These are phyloP conservation scores for Amanita rimosa DNA, from an alignment of 768 basidiomycete species.

Conservation along the genomic window DNA sequence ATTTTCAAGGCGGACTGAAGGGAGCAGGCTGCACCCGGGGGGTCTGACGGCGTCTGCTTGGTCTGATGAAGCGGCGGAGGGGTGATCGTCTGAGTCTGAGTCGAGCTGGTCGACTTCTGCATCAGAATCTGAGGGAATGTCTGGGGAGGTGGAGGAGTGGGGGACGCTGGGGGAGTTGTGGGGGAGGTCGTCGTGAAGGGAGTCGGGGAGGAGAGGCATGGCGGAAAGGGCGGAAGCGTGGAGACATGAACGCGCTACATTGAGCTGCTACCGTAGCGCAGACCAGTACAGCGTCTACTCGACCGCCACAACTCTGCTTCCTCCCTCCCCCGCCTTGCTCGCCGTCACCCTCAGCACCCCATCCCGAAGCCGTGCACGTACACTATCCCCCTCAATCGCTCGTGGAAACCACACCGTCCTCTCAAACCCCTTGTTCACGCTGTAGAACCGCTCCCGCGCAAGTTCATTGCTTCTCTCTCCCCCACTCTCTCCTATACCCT, in stretches of 20 bases:
- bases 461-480: slow-evolving; percentile 29
- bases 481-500: slow-evolving; percentile 7
- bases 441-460: slow-evolving; percentile 49
- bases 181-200: background rate
- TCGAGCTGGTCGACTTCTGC: slow-evolving; percentile 60
- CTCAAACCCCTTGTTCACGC: slow-evolving; percentile 43
- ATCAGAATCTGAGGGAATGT: slow-evolving; percentile 36
- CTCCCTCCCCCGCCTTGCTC: slow-evolving; percentile 50
- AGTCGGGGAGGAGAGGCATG: background rate
- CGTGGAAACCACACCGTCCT: slow-evolving; percentile 66
- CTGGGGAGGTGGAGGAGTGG: slow-evolving; percentile 10
- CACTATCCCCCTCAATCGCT: slow-evolving; percentile 43
- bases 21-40: slow-evolving; percentile 59
- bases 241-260: background rate
- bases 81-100: slow-evolving; percentile 36
- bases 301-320: slow-evolving; percentile 35
- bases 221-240: background rate
- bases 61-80: slow-evolving; percentile 12
- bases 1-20: slow-evolving; percentile 56
- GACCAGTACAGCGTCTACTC: slow-evolving; percentile 12
- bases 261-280: background rate
- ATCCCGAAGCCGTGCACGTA: slow-evolving; percentile 54
- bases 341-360: slow-evolving; percentile 58
- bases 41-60: slow-evolving; percentile 22
- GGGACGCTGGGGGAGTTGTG: slow-evolving; percentile 5